Evolutionary conservation across 2,329 filamentous ascomycete genomes (phyloP), one percentile per base, ranked within the genome.

Genomic region (Cytospora piceae): DNA sequence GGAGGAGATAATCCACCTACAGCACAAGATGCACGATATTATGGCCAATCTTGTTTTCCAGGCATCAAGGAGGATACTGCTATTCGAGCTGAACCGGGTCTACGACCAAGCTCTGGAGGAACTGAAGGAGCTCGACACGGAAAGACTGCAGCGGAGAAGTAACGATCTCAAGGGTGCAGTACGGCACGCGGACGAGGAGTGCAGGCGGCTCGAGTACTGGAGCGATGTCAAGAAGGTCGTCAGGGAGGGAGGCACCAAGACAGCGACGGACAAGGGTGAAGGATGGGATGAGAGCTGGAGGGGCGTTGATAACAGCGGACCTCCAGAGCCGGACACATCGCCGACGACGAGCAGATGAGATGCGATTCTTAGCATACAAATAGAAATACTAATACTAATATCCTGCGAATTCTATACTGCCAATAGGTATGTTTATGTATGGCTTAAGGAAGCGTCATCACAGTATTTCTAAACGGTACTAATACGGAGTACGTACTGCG

Each of bases 31-130:
- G 83, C 90, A 92, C 63, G 87, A 93, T 54, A 91, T 97, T 70
- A 94, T 97, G 93, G 83, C 87, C 0, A 82, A 91, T 65, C 92
- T 98, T 72, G 83, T 99, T 24, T 99, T 97, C 74, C 94, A 98
- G 76, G 89, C 90, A 22, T 97, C 94, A 2, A 86, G 94, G 29
- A 87, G 90, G 68, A 87, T 93, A 65, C 82, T 98, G 4, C 82
- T 97, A 20, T 82, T 86, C 22, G 85, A 87, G 59, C 80, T 99
- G 56, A 88, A 87, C 71, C 79, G 85, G n/a, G 81, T 86, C 15
- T 82, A 90, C 69, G 84, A 91, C 57, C 79, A 83, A 69, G 75
- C 82, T 29, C 77, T 81, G 64, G 77, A 80, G 37, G 81, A 85
- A 69, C 80, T 82, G 20, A 77, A 84, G 65, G 76, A 79, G 65